Base-by-base conservation (phyloP, 1,284 basidiomycete species). In the Cutaneotrichosporon mucoides region DNA sequence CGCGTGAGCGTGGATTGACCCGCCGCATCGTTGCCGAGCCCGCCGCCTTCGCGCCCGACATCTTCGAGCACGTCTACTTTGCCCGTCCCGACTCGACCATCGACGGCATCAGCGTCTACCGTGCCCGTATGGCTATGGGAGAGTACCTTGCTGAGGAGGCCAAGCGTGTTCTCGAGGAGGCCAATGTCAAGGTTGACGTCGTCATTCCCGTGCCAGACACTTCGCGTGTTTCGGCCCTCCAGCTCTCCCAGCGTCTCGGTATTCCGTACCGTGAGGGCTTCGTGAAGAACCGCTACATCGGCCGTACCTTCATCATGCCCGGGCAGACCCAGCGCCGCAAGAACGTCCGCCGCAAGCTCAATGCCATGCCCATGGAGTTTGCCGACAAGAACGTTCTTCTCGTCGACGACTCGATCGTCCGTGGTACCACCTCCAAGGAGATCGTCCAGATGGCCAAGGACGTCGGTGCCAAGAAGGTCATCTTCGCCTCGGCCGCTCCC, bases 391-490 rank as follows among this genome's bases (percentile, higher is more conserved):
- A 88, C 67, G 93, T 99, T 6, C 84, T 99, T 50, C 84, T 99
- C 53, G 96, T 99, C 35, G 96, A 99, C 80, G 92, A 99, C 79
- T 98, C 95, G 0, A 99, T 99, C 68, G 96, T 99, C 9, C 87
- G 96, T 48, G 96, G 96, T 11, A 99, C 96, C 1, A 99, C 96
- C 0, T 98, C 94, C 12, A 96, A 92, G 75, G 96, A 99, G 79
- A 99, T 99, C 68, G 86, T 99, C 47, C 94, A 98, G 77, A 99
- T 99, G 95, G 96, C 96, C 37, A 92, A 94, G 73, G 96, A 99
- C 71, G 96, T 97, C 6, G 96, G 96, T 13, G 95, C 96, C n/a
- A 92, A 89, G 79, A 91, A 90, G 69, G 92, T 99, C 69, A 89
- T 98, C 66, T 88, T 99, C 66, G 96, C 96, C 1, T 96, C 92